phyloP scores from a whole-genome alignment of 192 early-diverging fungal species.

The Umbelopsis vinacea region DNA sequence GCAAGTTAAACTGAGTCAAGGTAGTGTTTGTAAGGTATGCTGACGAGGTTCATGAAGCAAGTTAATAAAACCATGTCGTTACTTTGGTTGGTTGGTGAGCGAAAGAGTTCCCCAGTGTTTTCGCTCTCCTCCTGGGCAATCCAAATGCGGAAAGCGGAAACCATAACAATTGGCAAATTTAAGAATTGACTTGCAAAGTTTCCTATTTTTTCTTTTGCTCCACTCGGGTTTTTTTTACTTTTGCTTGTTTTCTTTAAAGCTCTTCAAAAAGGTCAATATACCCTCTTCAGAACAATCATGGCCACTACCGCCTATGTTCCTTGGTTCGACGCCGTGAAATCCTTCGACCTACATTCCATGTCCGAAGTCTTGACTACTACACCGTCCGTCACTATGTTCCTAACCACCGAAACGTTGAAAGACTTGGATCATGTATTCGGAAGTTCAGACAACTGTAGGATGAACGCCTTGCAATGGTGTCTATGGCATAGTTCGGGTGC shows the following conservation, averaged over 20 bases:
- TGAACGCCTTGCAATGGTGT: conserved; percentile 13
- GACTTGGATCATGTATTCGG: background rate
- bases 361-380: background rate
- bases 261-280: background rate
- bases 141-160: background rate
- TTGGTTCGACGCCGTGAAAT: conserved; percentile 16
- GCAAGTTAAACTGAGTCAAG: too few relatives aligned
- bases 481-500: background rate
- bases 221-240: conserved; percentile 15
- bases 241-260: background rate
- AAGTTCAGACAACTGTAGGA: background rate
- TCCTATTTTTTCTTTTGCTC: background rate
- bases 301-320: background rate
- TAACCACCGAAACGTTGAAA: background rate
- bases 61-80: too few relatives aligned
- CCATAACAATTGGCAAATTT: conserved; percentile 22
- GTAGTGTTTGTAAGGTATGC: too few relatives aligned
- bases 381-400: conserved; percentile 16
- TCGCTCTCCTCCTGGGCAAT: too few relatives aligned
- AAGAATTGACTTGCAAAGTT: conserved; percentile 6
- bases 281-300: background rate
- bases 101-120: too few relatives aligned
- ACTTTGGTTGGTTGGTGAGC: too few relatives aligned
- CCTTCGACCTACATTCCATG: background rate
- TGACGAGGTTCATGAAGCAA: too few relatives aligned